Base-by-base conservation (phyloP, 2,329 filamentous ascomycete genomes). In the Pleurostoma richardsiae region DNA sequence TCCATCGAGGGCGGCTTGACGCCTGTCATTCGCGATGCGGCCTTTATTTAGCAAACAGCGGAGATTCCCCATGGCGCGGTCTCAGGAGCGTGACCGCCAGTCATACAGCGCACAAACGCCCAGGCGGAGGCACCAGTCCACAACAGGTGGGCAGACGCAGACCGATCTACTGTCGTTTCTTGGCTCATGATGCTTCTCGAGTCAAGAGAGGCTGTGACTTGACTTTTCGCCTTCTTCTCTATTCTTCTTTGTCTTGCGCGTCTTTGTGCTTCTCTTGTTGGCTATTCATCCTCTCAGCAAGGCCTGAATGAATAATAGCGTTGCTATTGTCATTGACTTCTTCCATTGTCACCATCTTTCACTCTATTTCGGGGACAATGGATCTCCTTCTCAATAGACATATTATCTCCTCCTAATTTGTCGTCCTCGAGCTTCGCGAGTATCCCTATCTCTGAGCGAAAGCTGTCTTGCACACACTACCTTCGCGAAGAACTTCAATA, bases 311-410 rank as follows among this genome's bases (percentile, higher is more conserved):
- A n/a, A n/a, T 36, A n/a, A 36, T 8, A 8, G 33, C 8, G 33
- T n/a, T 36, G 8, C 33, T 36, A 36, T 36, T 36, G 33, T 36
- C n/a, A 8, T 36, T 26, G 19, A 46, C 42, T 29, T 42, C 29
- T 41, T 29, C 27, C 42, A 44, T 44, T 44, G 42, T 44, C 28
- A 7, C 29, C 42, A 36, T 42, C 29, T 41, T 29, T 36, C 42
- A 44, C 39, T 44, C 30, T 44, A 43, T 30, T 31, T 49, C 29
- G 41, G 19, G 41, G 29, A 48, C 49, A 42, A 47, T 46, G 42
- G 10, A 30, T 38, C 39, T 11, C 27, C 36, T 36, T 43, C 36
- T 6, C 11, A 19, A 28, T 30, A 30, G 39, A 49, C 30, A 36
- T 7, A 30, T 29, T 10, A n/a, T 26, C 43, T 19, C 19, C 19